Evolutionary conservation across 768 basidiomycete genomes (phyloP).

Genomic region (Amanita phalloides): DNA sequence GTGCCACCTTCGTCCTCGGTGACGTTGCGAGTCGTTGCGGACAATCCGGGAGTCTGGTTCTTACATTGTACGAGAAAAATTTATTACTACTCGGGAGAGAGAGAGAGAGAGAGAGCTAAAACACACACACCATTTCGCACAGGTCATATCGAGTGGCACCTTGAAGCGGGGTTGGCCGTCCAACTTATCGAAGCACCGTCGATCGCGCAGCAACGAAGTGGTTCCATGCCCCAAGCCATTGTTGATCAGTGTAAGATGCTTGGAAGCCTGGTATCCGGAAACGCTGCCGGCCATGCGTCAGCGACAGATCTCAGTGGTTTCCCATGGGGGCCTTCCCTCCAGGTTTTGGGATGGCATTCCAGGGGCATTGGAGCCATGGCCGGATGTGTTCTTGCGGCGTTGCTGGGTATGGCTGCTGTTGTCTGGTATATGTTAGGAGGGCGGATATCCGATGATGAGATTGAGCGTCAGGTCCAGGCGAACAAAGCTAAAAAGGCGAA

Average conservation of each 20-base stretch:
- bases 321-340: constrained; percentile 59
- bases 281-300: constrained; percentile 75
- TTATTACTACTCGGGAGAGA: too few relatives aligned
- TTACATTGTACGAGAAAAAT: constrained; percentile 51
- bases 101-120: too few relatives aligned
- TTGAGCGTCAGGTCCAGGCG: constrained; percentile 57
- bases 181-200: constrained; percentile 79
- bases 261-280: constrained; percentile 55
- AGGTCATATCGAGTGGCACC: constrained; percentile 86
- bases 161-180: constrained; percentile 75
- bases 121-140: not conserved
- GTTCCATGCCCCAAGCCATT: constrained; percentile 44
- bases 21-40: constrained; percentile 70
- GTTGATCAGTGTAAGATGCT: constrained; percentile 65
- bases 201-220: constrained; percentile 43
- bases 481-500: constrained; percentile 47
- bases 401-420: constrained; percentile 74
- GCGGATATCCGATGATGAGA: constrained; percentile 65
- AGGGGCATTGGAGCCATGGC: constrained; percentile 71
- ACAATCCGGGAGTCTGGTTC: constrained; percentile 91
- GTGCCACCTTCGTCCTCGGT: constrained; percentile 59
- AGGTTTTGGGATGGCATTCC: constrained; percentile 61
- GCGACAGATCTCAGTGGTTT: constrained; percentile 61
- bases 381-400: constrained; percentile 73
- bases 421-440: constrained; percentile 84